Base-by-base conservation (phyloP, 192 early-diverging fungal genomes). In the Entomortierella lignicola region DNA sequence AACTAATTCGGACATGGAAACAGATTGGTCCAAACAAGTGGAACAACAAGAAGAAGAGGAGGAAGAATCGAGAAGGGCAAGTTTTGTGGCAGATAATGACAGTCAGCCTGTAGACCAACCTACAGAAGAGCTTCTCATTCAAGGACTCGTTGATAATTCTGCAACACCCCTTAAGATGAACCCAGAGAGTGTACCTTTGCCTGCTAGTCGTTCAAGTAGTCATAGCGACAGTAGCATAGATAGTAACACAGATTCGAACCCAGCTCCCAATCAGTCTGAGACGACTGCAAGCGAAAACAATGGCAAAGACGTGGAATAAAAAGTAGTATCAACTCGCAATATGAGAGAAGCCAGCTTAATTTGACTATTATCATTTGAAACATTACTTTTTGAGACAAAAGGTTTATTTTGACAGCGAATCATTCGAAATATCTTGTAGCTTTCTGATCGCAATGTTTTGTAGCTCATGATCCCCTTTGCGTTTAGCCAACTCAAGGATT, bases 401-500 rank as follows among this genome's bases (percentile, higher is more conserved):
- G n/a, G n/a, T n/a, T n/a, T n/a, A n/a, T n/a, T n/a, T n/a, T n/a
- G n/a, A n/a, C n/a, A n/a, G n/a, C n/a, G n/a, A n/a, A n/a, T n/a
- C n/a, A n/a, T n/a, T n/a, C n/a, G n/a, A n/a, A n/a, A n/a, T n/a
- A n/a, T n/a, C n/a, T n/a, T n/a, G n/a, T n/a, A n/a, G n/a, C n/a
- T n/a, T n/a, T n/a, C n/a, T n/a, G n/a, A n/a, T n/a, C n/a, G n/a
- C 39, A 26, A 61, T n/a, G 0, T 55, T 23, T 26, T 74, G 57
- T n/a, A 66, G 52, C 6, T 60, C 64, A 18, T 41, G 20, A 39
- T 74, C 72, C 2, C 13, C 26, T 25, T 60, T 50, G 0, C 59
- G 63, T 50, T 30, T 29, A 1, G 72, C 72, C 31, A 74, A 18
- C 20, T 61, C 23, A 0, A 74, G 57, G 58, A 74, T 74, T 41